Evolutionary conservation across 495 filamentous ascomycete species (phyloP).

Genomic region (Aspergillus sclerotioniger): DNA sequence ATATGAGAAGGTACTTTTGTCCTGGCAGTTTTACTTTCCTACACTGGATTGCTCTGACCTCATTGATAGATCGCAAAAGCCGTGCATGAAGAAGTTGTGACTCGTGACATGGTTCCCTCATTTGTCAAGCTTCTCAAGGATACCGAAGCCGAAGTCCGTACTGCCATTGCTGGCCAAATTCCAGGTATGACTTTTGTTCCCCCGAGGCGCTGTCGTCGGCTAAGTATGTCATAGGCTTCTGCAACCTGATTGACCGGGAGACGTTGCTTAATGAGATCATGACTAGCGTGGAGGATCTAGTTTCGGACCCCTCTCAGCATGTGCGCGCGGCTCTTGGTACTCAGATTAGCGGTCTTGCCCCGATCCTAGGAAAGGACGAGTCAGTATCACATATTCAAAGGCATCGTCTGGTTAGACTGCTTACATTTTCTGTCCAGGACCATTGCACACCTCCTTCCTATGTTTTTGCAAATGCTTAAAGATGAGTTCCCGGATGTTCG

Average conservation of each 20-base stretch:
- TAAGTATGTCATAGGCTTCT: slow-evolving; percentile 67
- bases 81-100: slow-evolving; percentile 94
- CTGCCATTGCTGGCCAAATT: slow-evolving; percentile 95
- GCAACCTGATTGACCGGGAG: slow-evolving; percentile 77
- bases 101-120: slow-evolving; percentile 88
- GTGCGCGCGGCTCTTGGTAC: slow-evolving; percentile 93
- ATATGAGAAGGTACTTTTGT: slow-evolving; percentile 84
- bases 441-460: slow-evolving; percentile 92
- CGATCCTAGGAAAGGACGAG: slow-evolving; percentile 97
- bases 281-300: slow-evolving; percentile 92
- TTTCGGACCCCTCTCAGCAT: slow-evolving; percentile 93
- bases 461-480: slow-evolving; percentile 99
- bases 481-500: slow-evolving; percentile 98
- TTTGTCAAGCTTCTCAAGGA: slow-evolving; percentile 98
- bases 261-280: slow-evolving; percentile 95
- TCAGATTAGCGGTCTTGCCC: slow-evolving; percentile 94
- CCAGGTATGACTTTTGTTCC: slow-evolving; percentile 58
- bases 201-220: slow-evolving; percentile 6
- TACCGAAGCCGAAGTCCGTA: slow-evolving; percentile 94
- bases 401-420: not conserved
- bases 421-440: slow-evolving; percentile 56
- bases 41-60: slow-evolving; percentile 17
- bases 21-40: not conserved
- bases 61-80: slow-evolving; percentile 82
- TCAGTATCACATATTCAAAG: slow-evolving; percentile 46